Evolutionary conservation across 805 yeast species (phyloP).

Genomic region (Metschnikowia picachoensis): DNA sequence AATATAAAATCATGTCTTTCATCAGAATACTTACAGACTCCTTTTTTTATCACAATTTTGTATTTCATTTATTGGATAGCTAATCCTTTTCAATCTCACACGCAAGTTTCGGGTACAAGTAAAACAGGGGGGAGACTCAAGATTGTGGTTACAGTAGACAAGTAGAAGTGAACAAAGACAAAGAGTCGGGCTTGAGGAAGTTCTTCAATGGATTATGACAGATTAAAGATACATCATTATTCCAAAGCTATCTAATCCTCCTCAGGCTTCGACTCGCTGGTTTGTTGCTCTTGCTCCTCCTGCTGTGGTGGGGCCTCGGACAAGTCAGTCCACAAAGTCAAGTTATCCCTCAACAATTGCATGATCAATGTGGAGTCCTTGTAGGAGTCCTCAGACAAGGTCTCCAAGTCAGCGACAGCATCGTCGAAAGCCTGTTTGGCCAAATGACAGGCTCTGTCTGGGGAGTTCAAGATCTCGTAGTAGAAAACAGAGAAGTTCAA

Average conservation of each 20-base stretch:
- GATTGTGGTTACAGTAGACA: constrained; percentile 16
- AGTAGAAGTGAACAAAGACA: constrained; percentile 18
- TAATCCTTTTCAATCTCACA: constrained; percentile 6
- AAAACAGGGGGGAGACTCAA: constrained; percentile 6
- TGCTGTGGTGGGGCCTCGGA: constrained; percentile 61
- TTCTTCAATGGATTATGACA: constrained; percentile 12
- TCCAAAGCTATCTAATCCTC: constrained; percentile 23
- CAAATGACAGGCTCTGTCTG: constrained; percentile 97
- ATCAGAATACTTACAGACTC: neutral
- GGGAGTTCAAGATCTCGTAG: constrained; percentile 96
- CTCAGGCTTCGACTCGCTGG: constrained; percentile 23
- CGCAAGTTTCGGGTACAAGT: constrained; percentile 1
- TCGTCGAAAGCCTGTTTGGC: constrained; percentile 99
- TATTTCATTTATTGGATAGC: constrained; percentile 10
- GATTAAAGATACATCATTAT: constrained; percentile 10
- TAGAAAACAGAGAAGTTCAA: constrained; percentile 96
- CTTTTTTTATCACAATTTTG: constrained; percentile 1
- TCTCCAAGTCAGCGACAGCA: constrained; percentile 97
- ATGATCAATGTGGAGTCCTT: constrained; percentile 97
- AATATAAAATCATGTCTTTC: no score
- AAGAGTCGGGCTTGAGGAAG: constrained; percentile 10
- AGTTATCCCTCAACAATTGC: constrained; percentile 98
- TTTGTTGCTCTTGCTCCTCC: constrained; percentile 30
- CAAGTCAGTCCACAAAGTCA: constrained; percentile 98
- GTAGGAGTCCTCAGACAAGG: constrained; percentile 96